phyloP scores from a whole-genome alignment of 352 stramenopile species.

The Globisporangium nunn region DNA sequence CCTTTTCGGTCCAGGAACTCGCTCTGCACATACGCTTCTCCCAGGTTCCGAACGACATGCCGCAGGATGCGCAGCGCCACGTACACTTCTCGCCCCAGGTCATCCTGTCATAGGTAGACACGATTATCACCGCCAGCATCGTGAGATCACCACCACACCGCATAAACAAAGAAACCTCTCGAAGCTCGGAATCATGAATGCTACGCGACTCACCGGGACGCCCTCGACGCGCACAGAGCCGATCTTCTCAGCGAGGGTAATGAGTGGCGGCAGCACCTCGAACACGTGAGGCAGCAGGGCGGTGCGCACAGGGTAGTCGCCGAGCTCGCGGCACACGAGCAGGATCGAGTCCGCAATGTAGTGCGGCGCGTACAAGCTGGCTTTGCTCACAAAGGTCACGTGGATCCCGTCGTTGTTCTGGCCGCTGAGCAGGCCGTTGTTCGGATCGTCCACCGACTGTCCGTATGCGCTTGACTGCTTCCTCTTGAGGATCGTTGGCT shows the following conservation, averaged over 20 bases:
- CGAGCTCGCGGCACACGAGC: conserved; percentile 53
- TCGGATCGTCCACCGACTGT: no score
- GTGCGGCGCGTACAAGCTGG: conserved; percentile 54
- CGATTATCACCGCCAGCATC: background rate
- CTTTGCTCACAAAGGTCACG: conserved; percentile 53
- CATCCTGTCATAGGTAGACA: conserved; percentile 24
- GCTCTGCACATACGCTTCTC: conserved; percentile 33
- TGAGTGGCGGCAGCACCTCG: conserved; percentile 44
- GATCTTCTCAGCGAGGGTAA: conserved; percentile 55
- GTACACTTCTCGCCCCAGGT: conserved; percentile 67
- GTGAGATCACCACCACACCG: background rate
- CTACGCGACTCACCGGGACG: conserved; percentile 39
- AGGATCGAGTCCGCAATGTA: conserved; percentile 60
- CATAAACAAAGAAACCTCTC: no score
- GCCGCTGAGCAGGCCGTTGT: conserved; percentile 16
- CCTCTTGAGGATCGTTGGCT: conserved; percentile 27
- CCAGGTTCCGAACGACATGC: conserved; percentile 52
- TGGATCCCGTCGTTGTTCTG: conserved; percentile 42
- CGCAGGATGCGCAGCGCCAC: conserved; percentile 56
- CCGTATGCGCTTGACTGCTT: background rate
- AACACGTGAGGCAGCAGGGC: conserved; percentile 54
- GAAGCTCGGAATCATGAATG: no score
- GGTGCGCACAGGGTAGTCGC: conserved; percentile 33
- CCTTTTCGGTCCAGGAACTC: conserved; percentile 42
- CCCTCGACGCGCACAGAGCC: conserved; percentile 56